phyloP scores from a whole-genome alignment of 352 stramenopile species.

The Aphanomyces invadans region DNA sequence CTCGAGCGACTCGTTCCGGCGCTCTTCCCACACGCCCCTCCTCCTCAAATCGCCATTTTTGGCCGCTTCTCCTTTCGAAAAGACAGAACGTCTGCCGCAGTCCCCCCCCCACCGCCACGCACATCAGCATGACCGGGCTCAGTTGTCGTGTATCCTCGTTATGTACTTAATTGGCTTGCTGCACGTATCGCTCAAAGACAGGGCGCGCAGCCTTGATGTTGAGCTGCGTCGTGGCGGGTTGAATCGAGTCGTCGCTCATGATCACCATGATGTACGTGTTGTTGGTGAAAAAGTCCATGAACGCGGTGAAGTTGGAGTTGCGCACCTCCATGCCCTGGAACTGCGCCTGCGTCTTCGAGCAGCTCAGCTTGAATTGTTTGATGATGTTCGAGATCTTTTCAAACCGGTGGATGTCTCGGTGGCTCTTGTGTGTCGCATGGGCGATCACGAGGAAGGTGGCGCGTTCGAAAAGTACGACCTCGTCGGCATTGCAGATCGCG shows the following conservation, averaged over 20 bases:
- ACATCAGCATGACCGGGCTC: neutral
- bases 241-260: slow-evolving; percentile 88
- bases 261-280: slow-evolving; percentile 99
- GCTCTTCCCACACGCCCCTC: neutral
- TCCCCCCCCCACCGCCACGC: neutral
- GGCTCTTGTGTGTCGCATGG: slow-evolving; percentile 85
- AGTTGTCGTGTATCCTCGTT: neutral
- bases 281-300: slow-evolving; percentile 97
- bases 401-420: slow-evolving; percentile 97
- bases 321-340: slow-evolving; percentile 97
- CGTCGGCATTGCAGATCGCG: slow-evolving; percentile 93
- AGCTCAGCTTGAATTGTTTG: slow-evolving; percentile 99
- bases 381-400: slow-evolving; percentile 99
- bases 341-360: slow-evolving; percentile 95
- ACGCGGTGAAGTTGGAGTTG: slow-evolving; percentile 97
- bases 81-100: neutral
- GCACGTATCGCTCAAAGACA: slow-evolving; percentile 96
- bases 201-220: slow-evolving; percentile 95
- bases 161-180: slow-evolving; percentile 70
- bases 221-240: slow-evolving; percentile 91
- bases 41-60: neutral
- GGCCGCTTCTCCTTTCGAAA: neutral
- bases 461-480: slow-evolving; percentile 97
- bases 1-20: neutral
- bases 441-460: slow-evolving; percentile 99